Evolutionary conservation across 306 rosid species (phyloP).

Genomic region (Castanopsis chinensis): DNA sequence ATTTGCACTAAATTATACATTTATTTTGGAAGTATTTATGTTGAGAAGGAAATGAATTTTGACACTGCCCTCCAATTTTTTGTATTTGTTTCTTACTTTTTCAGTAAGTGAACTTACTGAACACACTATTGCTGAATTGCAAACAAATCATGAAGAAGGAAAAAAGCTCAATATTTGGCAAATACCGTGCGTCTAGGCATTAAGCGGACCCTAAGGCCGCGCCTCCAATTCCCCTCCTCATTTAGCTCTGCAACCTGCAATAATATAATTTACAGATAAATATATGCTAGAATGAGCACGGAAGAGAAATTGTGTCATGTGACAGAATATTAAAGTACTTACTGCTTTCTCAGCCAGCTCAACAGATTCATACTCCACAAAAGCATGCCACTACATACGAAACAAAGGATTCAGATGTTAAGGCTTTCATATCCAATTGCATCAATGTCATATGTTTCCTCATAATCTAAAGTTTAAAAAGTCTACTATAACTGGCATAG

Average conservation of each 20-base stretch:
- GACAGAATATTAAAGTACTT: constrained; percentile 38
- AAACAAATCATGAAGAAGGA: constrained; percentile 1
- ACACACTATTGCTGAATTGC: not conserved
- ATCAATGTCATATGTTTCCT: not conserved
- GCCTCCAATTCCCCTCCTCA: constrained; percentile 93
- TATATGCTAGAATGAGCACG: not conserved
- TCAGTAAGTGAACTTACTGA: not conserved
- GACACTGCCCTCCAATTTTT: not conserved
- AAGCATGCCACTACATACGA: constrained; percentile 88
- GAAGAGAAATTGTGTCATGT: constrained; percentile 13
- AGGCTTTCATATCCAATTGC: constrained; percentile 16
- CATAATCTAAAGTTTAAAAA: not conserved
- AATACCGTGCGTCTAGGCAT: constrained; percentile 74
- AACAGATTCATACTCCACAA: constrained; percentile 90
- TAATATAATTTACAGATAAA: not conserved
- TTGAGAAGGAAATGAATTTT: not conserved
- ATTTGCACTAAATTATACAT: not conserved
- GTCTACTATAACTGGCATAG: not conserved
- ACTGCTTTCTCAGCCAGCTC: constrained; percentile 98
- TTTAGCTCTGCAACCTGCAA: constrained; percentile 82
- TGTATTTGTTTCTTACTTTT: not conserved
- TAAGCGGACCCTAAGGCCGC: constrained; percentile 83
- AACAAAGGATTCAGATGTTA: constrained; percentile 17
- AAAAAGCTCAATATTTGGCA: not conserved
- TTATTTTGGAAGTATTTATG: not conserved